Evolutionary conservation across 345 rosid species (phyloP).

Genomic region (Ceriops decandra): DNA sequence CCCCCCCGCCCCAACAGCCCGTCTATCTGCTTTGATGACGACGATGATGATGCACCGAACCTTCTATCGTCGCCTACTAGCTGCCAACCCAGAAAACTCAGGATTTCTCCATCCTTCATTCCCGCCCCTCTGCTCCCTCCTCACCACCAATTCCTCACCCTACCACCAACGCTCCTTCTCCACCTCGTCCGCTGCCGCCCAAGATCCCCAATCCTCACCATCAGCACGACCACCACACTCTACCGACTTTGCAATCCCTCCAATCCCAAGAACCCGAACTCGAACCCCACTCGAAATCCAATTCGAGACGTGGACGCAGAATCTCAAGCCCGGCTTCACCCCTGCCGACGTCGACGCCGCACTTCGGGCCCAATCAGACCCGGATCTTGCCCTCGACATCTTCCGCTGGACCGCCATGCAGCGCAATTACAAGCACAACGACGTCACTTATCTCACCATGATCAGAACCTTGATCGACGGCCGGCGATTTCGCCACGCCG

Average conservation of each 20-base stretch:
- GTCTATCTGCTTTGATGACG: too few species aligned
- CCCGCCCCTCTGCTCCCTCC: background rate
- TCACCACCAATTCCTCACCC: background rate
- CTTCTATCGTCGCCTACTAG: slow-evolving; percentile 29
- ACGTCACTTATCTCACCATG: slow-evolving; percentile 56
- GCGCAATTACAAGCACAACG: slow-evolving; percentile 65
- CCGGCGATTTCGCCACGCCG: slow-evolving; percentile 62
- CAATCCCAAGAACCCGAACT: slow-evolving; percentile 34
- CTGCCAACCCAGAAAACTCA: slow-evolving; percentile 7
- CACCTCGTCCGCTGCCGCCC: slow-evolving; percentile 22
- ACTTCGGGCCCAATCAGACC: slow-evolving; percentile 67
- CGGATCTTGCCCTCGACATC: slow-evolving; percentile 82
- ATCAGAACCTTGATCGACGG: slow-evolving; percentile 58
- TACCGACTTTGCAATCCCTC: slow-evolving; percentile 5
- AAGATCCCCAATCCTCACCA: slow-evolving; percentile 12
- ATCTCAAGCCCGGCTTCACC: slow-evolving; percentile 79
- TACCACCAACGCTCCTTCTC: slow-evolving; percentile 22
- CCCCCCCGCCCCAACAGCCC: too few species aligned
- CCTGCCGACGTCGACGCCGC: slow-evolving; percentile 61
- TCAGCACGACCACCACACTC: background rate
- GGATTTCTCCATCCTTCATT: slow-evolving; percentile 7
- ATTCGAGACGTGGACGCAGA: slow-evolving; percentile 78
- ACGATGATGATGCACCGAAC: slow-evolving; percentile 24
- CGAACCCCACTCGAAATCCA: slow-evolving; percentile 72
- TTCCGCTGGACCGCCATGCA: slow-evolving; percentile 91